A percentile compares a stretch with the other conserved stretches of the same genome.
These are phyloP conservation scores for Podospora appendiculata DNA, from an alignment of 495 filamentous ascomycete species.

Conservation along the genomic window DNA sequence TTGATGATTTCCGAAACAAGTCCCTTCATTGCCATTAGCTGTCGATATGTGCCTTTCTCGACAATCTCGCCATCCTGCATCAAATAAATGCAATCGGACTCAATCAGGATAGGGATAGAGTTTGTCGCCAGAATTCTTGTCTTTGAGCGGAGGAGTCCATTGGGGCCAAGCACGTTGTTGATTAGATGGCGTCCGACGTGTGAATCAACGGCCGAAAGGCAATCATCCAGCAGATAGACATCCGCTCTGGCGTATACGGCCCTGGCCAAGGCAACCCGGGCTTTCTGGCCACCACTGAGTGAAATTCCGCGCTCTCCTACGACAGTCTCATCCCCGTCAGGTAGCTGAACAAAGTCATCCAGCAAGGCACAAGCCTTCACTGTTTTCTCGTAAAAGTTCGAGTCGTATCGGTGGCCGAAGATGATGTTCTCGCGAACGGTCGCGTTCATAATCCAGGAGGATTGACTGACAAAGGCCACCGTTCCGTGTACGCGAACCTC, in stretches of 20 bases:
- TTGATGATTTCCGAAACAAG: conserved; percentile 81
- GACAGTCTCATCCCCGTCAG: conserved; percentile 93
- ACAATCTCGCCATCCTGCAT: conserved; percentile 75
- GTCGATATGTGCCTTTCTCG: conserved; percentile 82
- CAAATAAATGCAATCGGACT: conserved; percentile 74
- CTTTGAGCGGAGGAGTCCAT: conserved; percentile 76
- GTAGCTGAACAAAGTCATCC: conserved; percentile 87
- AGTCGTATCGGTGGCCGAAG: conserved; percentile 93
- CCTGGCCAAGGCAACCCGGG: conserved; percentile 85
- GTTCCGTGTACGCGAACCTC: conserved; percentile 74
- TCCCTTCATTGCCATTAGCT: conserved; percentile 89
- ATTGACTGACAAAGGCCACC: conserved; percentile 86
- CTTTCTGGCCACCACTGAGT: conserved; percentile 93
- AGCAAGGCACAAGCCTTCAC: conserved; percentile 87
- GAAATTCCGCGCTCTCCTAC: conserved; percentile 98
- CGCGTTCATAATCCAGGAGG: conserved; percentile 96
- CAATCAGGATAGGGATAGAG: conserved; percentile 82
- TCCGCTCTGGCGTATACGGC: conserved; percentile 98
- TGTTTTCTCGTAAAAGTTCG: conserved; percentile 88
- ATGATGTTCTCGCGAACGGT: conserved; percentile 94
- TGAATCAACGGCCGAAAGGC: conserved; percentile 92
- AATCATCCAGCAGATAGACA: conserved; percentile 91
- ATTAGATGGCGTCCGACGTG: conserved; percentile 95
- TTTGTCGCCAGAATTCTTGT: conserved; percentile 95
- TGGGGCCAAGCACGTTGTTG: conserved; percentile 79